These are phyloP conservation scores for Gossypium aridum DNA, from an alignment of 441 rosid genomes.

Conservation along the genomic window DNA sequence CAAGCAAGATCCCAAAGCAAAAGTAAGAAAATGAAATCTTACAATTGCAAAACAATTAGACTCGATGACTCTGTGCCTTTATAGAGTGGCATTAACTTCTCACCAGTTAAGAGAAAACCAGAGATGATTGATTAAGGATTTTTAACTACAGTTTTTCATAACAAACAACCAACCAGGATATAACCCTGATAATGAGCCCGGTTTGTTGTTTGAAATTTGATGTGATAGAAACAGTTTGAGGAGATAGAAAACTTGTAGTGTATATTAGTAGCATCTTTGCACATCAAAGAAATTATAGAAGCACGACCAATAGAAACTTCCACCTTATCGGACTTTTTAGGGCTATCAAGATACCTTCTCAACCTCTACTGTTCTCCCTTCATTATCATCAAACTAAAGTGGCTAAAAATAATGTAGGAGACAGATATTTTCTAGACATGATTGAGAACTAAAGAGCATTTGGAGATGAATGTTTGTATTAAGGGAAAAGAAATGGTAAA, in stretches of 20 bases:
- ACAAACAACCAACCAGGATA: neutral
- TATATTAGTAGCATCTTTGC: neutral
- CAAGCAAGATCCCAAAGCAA: conserved; percentile 24
- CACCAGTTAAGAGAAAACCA: neutral
- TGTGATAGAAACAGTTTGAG: neutral
- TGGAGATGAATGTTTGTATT: neutral
- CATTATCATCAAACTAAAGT: neutral
- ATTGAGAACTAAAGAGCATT: neutral
- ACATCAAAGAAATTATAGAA: neutral
- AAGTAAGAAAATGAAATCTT: neutral
- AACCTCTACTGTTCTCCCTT: neutral
- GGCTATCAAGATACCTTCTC: neutral
- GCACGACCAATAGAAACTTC: neutral
- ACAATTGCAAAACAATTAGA: neutral
- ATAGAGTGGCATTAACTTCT: conserved; percentile 2
- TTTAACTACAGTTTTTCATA: neutral
- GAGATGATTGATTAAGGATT: neutral
- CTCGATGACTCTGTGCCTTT: neutral
- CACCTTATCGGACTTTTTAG: conserved; percentile 12
- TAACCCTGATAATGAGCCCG: neutral
- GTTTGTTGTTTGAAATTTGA: neutral
- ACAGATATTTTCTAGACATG: conserved; percentile 1
- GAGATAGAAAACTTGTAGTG: neutral
- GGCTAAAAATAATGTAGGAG: neutral
- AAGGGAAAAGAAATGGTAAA: conserved; percentile 10